These are phyloP conservation scores for Phascolomyces articulosus DNA, from an alignment of 371 early-diverging fungal genomes.

Conservation along the genomic window DNA sequence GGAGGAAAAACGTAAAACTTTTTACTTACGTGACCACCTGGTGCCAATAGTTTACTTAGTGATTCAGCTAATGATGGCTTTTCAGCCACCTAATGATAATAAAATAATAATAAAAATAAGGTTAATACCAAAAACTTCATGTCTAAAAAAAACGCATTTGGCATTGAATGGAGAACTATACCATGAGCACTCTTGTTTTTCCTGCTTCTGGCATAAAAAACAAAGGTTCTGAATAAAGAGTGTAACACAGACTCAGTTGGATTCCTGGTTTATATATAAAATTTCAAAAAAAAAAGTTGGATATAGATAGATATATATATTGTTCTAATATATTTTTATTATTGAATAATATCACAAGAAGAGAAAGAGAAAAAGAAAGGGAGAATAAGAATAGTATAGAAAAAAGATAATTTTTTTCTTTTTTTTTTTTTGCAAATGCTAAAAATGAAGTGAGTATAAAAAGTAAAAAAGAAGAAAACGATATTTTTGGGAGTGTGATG, in stretches of 20 bases:
- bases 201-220: background rate
- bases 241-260: background rate
- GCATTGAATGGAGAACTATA: background rate
- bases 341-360: background rate
- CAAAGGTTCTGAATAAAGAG: background rate
- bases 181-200: slow-evolving; percentile 2
- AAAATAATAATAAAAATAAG: background rate
- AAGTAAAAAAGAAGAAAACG: too few species aligned
- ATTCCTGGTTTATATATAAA: background rate
- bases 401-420: background rate
- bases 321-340: background rate
- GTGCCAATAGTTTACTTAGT: slow-evolving; percentile 58
- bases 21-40: slow-evolving; percentile 38
- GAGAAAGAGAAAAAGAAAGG: background rate
- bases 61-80: slow-evolving; percentile 79
- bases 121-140: background rate
- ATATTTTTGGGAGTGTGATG: background rate
- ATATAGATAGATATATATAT: background rate
- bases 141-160: background rate
- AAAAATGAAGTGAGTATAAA: background rate
- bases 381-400: background rate
- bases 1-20: too few species aligned
- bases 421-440: background rate
- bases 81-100: slow-evolving; percentile 73
- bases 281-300: background rate